Evolutionary conservation across 805 yeast genomes (phyloP).

Genomic region (Blastobotrys terrestris): DNA sequence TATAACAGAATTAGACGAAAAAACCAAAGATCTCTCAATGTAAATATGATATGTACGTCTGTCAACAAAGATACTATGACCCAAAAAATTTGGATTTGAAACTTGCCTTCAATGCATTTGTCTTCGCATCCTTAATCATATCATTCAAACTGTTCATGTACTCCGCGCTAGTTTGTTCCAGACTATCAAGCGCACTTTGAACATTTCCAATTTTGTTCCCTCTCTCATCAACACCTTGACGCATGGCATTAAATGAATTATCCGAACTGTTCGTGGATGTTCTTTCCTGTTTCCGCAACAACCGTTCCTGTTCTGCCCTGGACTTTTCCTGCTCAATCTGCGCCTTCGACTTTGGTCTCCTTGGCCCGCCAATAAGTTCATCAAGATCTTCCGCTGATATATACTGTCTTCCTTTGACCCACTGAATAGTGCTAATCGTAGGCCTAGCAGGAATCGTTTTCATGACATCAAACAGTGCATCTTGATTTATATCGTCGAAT

Average conservation of each 20-base stretch:
- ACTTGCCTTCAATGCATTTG: conserved; percentile 19
- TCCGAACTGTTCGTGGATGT: background rate
- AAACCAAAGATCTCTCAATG: background rate
- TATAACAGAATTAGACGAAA: conserved; percentile 3
- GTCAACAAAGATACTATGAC: background rate
- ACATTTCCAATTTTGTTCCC: conserved; percentile 31
- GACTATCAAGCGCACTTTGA: conserved; percentile 37
- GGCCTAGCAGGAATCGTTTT: conserved; percentile 75
- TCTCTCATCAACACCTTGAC: conserved; percentile 10
- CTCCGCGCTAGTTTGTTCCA: conserved; percentile 42
- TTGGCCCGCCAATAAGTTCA: conserved; percentile 63
- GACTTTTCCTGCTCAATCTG: conserved; percentile 25
- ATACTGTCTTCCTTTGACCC: conserved; percentile 75
- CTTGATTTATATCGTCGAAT: conserved; percentile 34
- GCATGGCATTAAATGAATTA: background rate
- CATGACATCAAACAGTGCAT: conserved; percentile 62
- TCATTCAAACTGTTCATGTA: conserved; percentile 40
- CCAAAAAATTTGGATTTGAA: conserved; percentile 18
- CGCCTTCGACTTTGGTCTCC: conserved; percentile 52
- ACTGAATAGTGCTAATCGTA: conserved; percentile 65
- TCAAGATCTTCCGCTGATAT: conserved; percentile 61
- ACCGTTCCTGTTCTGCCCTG: conserved; percentile 20
- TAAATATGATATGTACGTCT: background rate
- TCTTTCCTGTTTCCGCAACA: conserved; percentile 13
- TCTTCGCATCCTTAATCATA: conserved; percentile 21